Evolutionary conservation across 345 rosid species (phyloP), one percentile per base, ranked within the genome.

Genomic region (Kernera saxatilis): DNA sequence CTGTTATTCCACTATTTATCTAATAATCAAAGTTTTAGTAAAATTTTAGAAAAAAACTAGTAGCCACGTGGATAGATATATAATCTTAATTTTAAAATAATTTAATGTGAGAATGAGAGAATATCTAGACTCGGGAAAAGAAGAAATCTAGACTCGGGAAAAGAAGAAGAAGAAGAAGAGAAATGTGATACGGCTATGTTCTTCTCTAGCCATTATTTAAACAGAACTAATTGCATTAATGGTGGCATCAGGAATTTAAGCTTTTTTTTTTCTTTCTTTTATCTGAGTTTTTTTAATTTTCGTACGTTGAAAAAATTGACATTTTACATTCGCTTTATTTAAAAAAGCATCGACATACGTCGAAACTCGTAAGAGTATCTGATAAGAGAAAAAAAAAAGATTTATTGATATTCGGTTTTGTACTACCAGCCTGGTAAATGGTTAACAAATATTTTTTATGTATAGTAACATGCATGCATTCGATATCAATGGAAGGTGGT

Each of bases 121-220:
- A 56, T 21, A 67, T 50, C 5, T 29, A 19, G 36, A 37, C 33
- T 12, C 2, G 6, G 32, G 0, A 15, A 23, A n/a, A n/a, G n/a
- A n/a, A n/a, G n/a, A n/a, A n/a, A 67, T 50, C 5, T 29, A 19
- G 36, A 37, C 33, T 12, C 2, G 6, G 32, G 0, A 15, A 23
- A n/a, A n/a, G n/a, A n/a, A n/a, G n/a, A n/a, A n/a, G 19, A 27
- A 36, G n/a, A 8, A 10, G 7, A 13, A 19, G 55, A 60, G 26
- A 60, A 46, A 46, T 54, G 36, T 36, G 2, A 33, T 51, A 43
- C 32, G 56, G 56, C 57, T 6, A 58, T 32, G 54, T 74, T 68
- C 57, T 46, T 69, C 79, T 61, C 79, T 75, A 62, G 74, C 79
- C 79, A 75, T 69, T 74, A 68, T 74, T 68, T 74, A 52, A 68